These are phyloP conservation scores for Aspergillus affinis DNA, from an alignment of 495 filamentous ascomycete genomes.

Conservation along the genomic window DNA sequence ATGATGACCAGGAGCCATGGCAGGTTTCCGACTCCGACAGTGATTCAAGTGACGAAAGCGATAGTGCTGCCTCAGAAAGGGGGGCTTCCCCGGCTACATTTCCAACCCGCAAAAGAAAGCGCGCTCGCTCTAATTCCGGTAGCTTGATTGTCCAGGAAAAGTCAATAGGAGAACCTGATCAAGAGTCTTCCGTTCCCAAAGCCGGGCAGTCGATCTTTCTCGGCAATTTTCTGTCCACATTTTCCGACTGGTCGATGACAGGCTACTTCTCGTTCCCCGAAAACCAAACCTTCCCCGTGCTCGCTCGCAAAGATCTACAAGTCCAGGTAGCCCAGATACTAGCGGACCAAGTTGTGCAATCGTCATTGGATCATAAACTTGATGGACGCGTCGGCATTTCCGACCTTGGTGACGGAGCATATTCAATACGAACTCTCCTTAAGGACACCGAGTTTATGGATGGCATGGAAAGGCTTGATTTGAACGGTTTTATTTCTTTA, in stretches of 20 bases:
- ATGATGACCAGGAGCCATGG: slow-evolving; percentile 6
- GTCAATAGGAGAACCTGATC: slow-evolving; percentile 19
- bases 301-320: slow-evolving; percentile 39
- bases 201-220: slow-evolving; percentile 40
- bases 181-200: slow-evolving; percentile 20
- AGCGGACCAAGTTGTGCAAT: slow-evolving; percentile 50
- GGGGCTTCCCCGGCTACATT: slow-evolving; percentile 20
- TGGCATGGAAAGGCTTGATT: slow-evolving; percentile 34
- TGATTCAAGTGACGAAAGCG: slow-evolving; percentile 34
- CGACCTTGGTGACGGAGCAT: slow-evolving; percentile 29
- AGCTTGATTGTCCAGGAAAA: slow-evolving; percentile 33
- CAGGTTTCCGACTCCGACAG: slow-evolving; percentile 32
- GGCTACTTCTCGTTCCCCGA: slow-evolving; percentile 44
- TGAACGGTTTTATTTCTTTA: slow-evolving; percentile 39
- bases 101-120: slow-evolving; percentile 42
- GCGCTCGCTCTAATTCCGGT: slow-evolving; percentile 37
- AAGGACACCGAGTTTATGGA: slow-evolving; percentile 33
- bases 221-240: slow-evolving; percentile 46
- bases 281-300: slow-evolving; percentile 32
- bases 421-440: slow-evolving; percentile 26
- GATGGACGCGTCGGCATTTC: slow-evolving; percentile 31
- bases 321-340: slow-evolving; percentile 48
- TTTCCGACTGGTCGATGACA: slow-evolving; percentile 45
- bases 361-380: slow-evolving; percentile 42
- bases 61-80: slow-evolving; percentile 27